A percentile compares a stretch with the other conserved stretches of the same genome.
phyloP scores from a whole-genome alignment of 2,329 filamentous ascomycete genomes.

The Penicillium hesseltinei region DNA sequence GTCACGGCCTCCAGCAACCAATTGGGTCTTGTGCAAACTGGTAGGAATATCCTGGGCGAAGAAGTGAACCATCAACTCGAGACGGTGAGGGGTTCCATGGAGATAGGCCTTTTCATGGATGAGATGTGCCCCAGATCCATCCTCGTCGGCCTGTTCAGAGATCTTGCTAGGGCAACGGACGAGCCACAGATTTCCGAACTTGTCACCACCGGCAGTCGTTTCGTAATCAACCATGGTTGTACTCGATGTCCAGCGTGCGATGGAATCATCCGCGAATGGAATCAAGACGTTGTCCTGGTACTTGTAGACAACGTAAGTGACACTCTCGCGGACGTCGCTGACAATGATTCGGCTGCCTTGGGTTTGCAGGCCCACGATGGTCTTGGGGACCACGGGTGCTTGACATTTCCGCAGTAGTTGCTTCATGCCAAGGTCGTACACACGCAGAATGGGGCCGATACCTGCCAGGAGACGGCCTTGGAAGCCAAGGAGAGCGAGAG shows the following conservation, averaged over 20 bases:
- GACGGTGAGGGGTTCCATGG: slow-evolving; percentile 79
- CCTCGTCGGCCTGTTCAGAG: slow-evolving; percentile 87
- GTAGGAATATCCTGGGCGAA: slow-evolving; percentile 91
- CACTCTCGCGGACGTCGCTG: slow-evolving; percentile 86
- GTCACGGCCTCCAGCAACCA: slow-evolving; percentile 89
- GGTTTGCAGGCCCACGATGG: slow-evolving; percentile 86
- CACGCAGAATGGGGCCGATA: slow-evolving; percentile 73
- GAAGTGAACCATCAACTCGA: slow-evolving; percentile 83
- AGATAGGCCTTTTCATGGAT: slow-evolving; percentile 86
- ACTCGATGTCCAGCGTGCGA: slow-evolving; percentile 86
- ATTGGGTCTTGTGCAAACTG: slow-evolving; percentile 80
- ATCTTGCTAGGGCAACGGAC: slow-evolving; percentile 82
- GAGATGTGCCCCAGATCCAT: slow-evolving; percentile 86
- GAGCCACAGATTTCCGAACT: slow-evolving; percentile 95
- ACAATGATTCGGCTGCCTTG: slow-evolving; percentile 90
- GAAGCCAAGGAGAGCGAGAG: slow-evolving; percentile 86
- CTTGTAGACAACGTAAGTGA: slow-evolving; percentile 93
- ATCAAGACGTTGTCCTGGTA: slow-evolving; percentile 86
- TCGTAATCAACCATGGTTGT: slow-evolving; percentile 97
- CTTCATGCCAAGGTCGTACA: slow-evolving; percentile 91
- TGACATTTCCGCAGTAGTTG: slow-evolving; percentile 91
- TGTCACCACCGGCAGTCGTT: slow-evolving; percentile 89
- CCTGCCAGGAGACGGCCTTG: slow-evolving; percentile 87
- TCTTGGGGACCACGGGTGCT: slow-evolving; percentile 70
- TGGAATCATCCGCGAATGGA: slow-evolving; percentile 85